Conservation (phyloP, 257 asterid species). For the Catharanthus roseus region DNA sequence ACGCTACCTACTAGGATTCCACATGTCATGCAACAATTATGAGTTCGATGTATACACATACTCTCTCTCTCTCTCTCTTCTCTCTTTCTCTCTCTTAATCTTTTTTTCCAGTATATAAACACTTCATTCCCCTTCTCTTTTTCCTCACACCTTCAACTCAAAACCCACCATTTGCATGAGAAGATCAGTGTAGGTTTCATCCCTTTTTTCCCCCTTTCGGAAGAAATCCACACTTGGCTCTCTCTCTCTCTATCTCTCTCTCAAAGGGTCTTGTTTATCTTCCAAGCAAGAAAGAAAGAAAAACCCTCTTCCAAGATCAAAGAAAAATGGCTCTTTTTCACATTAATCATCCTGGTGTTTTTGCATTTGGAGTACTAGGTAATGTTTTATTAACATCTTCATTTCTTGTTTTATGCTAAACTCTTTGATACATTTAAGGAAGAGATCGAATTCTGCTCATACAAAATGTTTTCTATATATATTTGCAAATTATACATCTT, state of each 20-base stretch:
- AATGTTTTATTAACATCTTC: neutral
- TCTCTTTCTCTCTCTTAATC: too few relatives aligned
- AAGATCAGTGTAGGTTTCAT: neutral
- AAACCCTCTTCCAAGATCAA: neutral
- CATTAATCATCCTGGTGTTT: conserved; percentile 22
- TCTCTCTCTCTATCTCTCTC: too few relatives aligned
- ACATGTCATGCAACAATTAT: conserved; percentile 33
- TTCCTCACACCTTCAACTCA: neutral
- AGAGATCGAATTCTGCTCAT: too few relatives aligned
- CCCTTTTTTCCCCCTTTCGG: neutral
- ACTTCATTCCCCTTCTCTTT: neutral
- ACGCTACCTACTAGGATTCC: conserved; percentile 28
- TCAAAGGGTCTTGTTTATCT: too few relatives aligned
- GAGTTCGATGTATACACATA: conserved; percentile 13
- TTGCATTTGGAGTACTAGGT: conserved; percentile 42
- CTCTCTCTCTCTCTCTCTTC: too few relatives aligned
- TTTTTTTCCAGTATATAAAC: conserved; percentile 20
- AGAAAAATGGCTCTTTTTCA: conserved; percentile 25
- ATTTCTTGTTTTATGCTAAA: neutral
- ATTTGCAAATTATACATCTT: too few relatives aligned
- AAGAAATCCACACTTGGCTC: too few relatives aligned
- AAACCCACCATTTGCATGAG: conserved; percentile 21
- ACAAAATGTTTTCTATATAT: too few relatives aligned
- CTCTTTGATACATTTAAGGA: too few relatives aligned
- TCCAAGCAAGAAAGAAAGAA: neutral